Evolutionary conservation across 2,329 filamentous ascomycete genomes (phyloP).

Genomic region (Alternaria viburni): DNA sequence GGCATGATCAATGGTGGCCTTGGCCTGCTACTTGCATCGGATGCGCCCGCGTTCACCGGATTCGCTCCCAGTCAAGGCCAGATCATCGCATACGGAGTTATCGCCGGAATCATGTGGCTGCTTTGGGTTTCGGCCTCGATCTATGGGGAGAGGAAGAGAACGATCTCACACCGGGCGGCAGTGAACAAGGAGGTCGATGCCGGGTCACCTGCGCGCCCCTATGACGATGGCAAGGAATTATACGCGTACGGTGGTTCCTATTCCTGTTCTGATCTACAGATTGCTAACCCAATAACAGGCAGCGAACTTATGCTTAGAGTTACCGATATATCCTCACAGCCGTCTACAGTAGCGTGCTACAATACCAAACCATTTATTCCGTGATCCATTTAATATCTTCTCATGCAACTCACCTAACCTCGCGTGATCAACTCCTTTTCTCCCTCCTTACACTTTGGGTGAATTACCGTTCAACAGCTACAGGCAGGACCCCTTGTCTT

Average conservation of each 20-base stretch:
- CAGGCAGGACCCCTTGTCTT: background rate
- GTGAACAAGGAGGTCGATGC: slow-evolving; percentile 15
- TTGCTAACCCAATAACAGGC: background rate
- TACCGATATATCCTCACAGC: background rate
- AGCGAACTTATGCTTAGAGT: background rate
- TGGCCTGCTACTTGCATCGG: slow-evolving; percentile 51
- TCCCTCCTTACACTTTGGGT: background rate
- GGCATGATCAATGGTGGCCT: slow-evolving; percentile 64
- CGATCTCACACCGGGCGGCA: slow-evolving; percentile 10
- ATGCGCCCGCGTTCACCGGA: slow-evolving; percentile 31
- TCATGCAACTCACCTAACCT: background rate
- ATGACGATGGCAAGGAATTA: slow-evolving; percentile 19
- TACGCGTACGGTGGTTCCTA: slow-evolving; percentile 17
- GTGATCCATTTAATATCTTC: accelerated
- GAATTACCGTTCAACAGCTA: background rate
- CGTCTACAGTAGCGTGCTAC: background rate
- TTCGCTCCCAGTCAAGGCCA: slow-evolving; percentile 34
- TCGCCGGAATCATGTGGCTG: slow-evolving; percentile 45
- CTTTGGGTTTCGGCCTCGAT: slow-evolving; percentile 38
- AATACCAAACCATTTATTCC: background rate
- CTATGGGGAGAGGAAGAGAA: slow-evolving; percentile 31
- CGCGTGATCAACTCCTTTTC: background rate
- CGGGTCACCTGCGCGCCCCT: background rate
- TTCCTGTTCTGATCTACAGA: background rate
- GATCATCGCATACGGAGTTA: slow-evolving; percentile 42